phyloP scores from a whole-genome alignment of 2,329 filamentous ascomycete species.

The Fusarium redolens region DNA sequence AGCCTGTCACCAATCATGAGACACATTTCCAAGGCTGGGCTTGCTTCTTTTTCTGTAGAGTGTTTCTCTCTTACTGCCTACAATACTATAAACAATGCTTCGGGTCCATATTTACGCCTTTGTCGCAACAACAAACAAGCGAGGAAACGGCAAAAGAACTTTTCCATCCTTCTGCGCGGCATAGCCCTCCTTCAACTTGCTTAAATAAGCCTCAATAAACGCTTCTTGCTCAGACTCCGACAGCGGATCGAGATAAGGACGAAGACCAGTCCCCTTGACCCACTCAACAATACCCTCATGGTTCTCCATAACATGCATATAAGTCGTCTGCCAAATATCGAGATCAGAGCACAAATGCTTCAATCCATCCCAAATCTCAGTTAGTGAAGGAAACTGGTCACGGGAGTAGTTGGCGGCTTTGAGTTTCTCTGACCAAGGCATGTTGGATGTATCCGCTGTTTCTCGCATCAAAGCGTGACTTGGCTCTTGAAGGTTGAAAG shows the following conservation, averaged over 20 bases:
- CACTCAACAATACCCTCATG: conserved; percentile 67
- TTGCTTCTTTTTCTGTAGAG: no score
- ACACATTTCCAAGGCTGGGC: no score
- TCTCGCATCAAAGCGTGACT: conserved; percentile 63
- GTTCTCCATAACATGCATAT: conserved; percentile 62
- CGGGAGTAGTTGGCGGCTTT: conserved; percentile 51
- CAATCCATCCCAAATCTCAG: conserved; percentile 62
- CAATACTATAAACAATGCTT: not conserved
- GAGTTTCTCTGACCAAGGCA: conserved; percentile 52
- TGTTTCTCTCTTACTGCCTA: not conserved
- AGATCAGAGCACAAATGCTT: conserved; percentile 55
- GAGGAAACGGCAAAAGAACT: conserved; percentile 66
- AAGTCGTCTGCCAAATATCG: conserved; percentile 65
- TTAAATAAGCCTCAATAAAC: conserved; percentile 61
- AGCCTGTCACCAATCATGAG: no score
- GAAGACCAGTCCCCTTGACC: conserved; percentile 67
- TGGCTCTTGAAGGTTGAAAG: conserved; percentile 60
- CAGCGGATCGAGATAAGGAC: conserved; percentile 64
- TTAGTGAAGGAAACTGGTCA: conserved; percentile 60
- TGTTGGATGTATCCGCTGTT: conserved; percentile 49
- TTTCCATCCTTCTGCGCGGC: conserved; percentile 59
- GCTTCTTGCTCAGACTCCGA: conserved; percentile 51
- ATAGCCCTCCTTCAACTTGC: conserved; percentile 57
- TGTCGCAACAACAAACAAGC: conserved; percentile 65
- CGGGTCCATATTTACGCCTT: not conserved